These are phyloP conservation scores for Alternaria novae-zelandiae DNA, from an alignment of 2,329 filamentous ascomycete genomes.

Conservation along the genomic window DNA sequence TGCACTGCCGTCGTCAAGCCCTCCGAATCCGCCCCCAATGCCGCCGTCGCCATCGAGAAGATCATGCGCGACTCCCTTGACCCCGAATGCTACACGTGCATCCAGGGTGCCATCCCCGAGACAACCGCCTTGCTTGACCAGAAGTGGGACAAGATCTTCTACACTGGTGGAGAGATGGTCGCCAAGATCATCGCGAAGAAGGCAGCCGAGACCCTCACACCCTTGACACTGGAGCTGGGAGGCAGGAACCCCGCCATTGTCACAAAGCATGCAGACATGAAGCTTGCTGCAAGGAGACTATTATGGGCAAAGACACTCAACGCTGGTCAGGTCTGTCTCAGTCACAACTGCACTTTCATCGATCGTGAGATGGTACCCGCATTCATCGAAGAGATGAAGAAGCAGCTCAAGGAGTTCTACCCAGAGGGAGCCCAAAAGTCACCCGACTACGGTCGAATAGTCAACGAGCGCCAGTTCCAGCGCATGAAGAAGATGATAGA, in stretches of 20 bases:
- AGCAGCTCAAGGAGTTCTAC: constrained; percentile 77
- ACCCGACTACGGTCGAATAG: constrained; percentile 77
- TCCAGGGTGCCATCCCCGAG: constrained; percentile 83
- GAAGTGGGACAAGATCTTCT: constrained; percentile 98
- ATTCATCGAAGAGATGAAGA: constrained; percentile 77
- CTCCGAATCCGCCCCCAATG: constrained; percentile 78
- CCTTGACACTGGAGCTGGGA: constrained; percentile 87
- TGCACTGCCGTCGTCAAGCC: constrained; percentile 92
- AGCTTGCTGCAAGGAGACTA: constrained; percentile 80
- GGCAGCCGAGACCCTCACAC: constrained; percentile 68
- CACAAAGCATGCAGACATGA: constrained; percentile 80
- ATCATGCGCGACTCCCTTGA: constrained; percentile 80
- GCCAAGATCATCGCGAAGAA: constrained; percentile 66
- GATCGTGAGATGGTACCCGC: constrained; percentile 74
- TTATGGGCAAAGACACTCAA: constrained; percentile 89
- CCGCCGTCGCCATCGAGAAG: constrained; percentile 79
- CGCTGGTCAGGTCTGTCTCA: constrained; percentile 89
- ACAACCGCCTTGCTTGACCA: constrained; percentile 81
- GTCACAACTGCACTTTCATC: constrained; percentile 89
- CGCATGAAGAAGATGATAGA: constrained; percentile 94
- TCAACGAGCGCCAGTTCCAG: constrained; percentile 79
- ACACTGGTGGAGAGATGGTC: constrained; percentile 80
- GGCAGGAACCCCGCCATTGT: constrained; percentile 92
- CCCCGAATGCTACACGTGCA: constrained; percentile 72
- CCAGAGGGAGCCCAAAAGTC: constrained; percentile 81